phyloP scores from a whole-genome alignment of 1,284 basidiomycete species.

The Marasmius fiardii region DNA sequence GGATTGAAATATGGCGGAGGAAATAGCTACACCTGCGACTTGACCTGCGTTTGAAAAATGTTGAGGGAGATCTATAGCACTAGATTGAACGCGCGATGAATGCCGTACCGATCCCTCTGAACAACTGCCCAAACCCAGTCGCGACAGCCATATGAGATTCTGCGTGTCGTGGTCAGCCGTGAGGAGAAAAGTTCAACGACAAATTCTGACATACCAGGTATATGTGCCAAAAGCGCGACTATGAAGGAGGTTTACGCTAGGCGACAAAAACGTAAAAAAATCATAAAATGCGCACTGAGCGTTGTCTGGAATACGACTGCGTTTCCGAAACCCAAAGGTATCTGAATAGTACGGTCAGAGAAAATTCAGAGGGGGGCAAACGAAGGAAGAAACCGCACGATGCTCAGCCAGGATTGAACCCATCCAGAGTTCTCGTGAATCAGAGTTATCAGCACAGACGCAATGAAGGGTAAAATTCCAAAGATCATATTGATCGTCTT shows the following conservation, averaged over 20 bases:
- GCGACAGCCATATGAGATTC: slow-evolving; percentile 72
- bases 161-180: slow-evolving; percentile 19
- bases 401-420: slow-evolving; percentile 71
- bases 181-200: slow-evolving; percentile 6
- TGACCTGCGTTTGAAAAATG: slow-evolving; percentile 62
- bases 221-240: slow-evolving; percentile 46
- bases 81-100: neutral
- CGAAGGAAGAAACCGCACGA: slow-evolving; percentile 40
- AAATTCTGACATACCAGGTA: slow-evolving; percentile 49
- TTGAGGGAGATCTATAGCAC: neutral
- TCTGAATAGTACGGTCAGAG: slow-evolving; percentile 34
- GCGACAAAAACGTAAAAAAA: slow-evolving; percentile 10
- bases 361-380: neutral
- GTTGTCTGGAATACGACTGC: slow-evolving; percentile 80
- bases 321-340: slow-evolving; percentile 77
- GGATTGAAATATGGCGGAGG: slow-evolving; percentile 78
- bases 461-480: slow-evolving; percentile 68
- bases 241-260: slow-evolving; percentile 7
- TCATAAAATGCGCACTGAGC: too few species aligned
- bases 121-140: slow-evolving; percentile 79
- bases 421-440: slow-evolving; percentile 59
- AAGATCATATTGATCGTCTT: slow-evolving; percentile 70
- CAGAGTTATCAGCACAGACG: slow-evolving; percentile 51
- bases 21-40: slow-evolving; percentile 80
- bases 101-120: slow-evolving; percentile 63